Conservation (phyloP, 352 stramenopile genomes). For the Phytophthora chlamydospora region DNA sequence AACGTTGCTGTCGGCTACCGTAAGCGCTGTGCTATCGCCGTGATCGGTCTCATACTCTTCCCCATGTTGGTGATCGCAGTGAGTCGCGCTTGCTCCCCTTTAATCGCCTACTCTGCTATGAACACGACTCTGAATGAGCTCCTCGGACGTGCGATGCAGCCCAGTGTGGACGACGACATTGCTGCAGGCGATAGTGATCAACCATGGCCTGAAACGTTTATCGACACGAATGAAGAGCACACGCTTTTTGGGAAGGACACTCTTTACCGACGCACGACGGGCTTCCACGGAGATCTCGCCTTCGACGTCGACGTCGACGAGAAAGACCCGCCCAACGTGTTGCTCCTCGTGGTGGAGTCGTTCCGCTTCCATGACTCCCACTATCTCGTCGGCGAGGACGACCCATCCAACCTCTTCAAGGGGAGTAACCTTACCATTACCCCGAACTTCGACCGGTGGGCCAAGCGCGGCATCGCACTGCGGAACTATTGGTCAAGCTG, state of each 20-base stretch:
- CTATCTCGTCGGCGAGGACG: constrained; percentile 48
- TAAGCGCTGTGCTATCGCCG: neutral
- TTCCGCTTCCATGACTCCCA: constrained; percentile 54
- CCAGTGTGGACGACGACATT: neutral
- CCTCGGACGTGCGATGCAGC: constrained; percentile 19
- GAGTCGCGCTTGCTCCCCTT: constrained; percentile 10
- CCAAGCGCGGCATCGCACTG: constrained; percentile 50
- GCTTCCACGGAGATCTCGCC: constrained; percentile 13
- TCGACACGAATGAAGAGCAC: constrained; percentile 19
- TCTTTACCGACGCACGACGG: constrained; percentile 8
- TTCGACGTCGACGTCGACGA: constrained; percentile 42
- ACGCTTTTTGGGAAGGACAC: constrained; percentile 11
- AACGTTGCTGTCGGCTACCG: neutral
- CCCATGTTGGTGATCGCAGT: constrained; percentile 14
- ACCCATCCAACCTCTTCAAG: constrained; percentile 38
- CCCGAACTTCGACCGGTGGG: constrained; percentile 51
- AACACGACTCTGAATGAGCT: constrained; percentile 50
- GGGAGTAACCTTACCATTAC: constrained; percentile 32
- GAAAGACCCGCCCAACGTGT: constrained; percentile 45
- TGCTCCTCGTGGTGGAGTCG: constrained; percentile 53
- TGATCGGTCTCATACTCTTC: constrained; percentile 9
- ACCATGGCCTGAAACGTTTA: constrained; percentile 1
- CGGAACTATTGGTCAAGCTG: constrained; percentile 62
- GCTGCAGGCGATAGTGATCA: too few relatives aligned
- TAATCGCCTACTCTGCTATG: constrained; percentile 34